Percentiles rank a stretch among this genome's conserved stretches.
Conservation (phyloP, 1,139 yeast species). For the Zygoascus hellenicus region DNA sequence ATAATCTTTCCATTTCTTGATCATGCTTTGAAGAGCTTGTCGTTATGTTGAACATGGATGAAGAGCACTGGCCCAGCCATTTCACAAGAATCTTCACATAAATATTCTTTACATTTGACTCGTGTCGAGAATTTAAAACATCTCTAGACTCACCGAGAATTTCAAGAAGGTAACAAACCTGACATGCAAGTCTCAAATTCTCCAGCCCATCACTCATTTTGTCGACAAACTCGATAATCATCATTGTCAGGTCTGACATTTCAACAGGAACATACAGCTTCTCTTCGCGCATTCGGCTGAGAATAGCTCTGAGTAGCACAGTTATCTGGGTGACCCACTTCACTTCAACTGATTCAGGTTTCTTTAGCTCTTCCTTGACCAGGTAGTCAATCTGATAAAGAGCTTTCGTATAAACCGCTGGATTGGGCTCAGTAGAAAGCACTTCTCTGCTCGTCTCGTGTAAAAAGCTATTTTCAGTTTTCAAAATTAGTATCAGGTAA, state of each 20-base stretch:
- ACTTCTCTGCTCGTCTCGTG: constrained; percentile 48
- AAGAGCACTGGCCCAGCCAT: constrained; percentile 48
- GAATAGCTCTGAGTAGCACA: constrained; percentile 37
- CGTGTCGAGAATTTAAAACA: constrained; percentile 42
- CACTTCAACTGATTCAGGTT: constrained; percentile 14
- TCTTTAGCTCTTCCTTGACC: constrained; percentile 22
- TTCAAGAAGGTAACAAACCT: constrained; percentile 52
- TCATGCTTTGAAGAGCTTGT: constrained; percentile 14
- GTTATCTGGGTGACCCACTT: constrained; percentile 40
- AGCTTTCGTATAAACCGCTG: constrained; percentile 38
- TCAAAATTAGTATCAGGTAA: constrained; percentile 24
- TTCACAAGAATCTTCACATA: constrained; percentile 55
- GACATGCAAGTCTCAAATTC: constrained; percentile 46
- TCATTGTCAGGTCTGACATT: constrained; percentile 36
- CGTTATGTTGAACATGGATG: constrained; percentile 1
- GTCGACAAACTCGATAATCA: constrained; percentile 35
- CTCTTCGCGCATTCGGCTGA: constrained; percentile 38
- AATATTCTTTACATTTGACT: constrained; percentile 51
- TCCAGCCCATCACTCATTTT: constrained; percentile 37
- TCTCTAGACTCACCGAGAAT: constrained; percentile 44
- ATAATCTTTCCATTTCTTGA: constrained; percentile 23
- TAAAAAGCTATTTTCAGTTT: constrained; percentile 22
- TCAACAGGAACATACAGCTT: constrained; percentile 40
- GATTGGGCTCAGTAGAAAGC: constrained; percentile 42
- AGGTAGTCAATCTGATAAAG: constrained; percentile 31